Percentiles rank a stretch among this genome's conserved stretches.
Evolutionary conservation across 108 stramenopile species (phyloP).

Genomic region (Nitzschia putrida): DNA sequence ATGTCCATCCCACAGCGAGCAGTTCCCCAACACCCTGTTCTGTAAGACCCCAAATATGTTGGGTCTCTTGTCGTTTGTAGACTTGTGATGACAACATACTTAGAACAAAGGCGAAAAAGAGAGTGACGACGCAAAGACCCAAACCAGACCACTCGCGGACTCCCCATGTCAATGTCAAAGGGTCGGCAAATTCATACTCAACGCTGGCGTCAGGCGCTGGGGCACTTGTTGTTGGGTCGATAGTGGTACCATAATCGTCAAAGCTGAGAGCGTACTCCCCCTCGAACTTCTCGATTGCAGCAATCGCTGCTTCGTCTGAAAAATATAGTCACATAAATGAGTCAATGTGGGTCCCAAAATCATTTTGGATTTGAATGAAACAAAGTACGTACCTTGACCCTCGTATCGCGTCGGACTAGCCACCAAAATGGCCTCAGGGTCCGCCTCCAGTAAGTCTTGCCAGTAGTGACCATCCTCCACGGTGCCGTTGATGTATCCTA

Average conservation of each 20-base stretch:
- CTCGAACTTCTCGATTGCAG: not conserved
- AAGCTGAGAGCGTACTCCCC: not conserved
- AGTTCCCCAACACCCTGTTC: slow-evolving; percentile 29
- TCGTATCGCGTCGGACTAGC: not conserved
- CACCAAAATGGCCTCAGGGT: not conserved
- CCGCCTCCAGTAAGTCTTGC: not conserved
- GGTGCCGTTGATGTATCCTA: not conserved
- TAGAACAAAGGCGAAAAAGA: not conserved
- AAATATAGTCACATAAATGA: not conserved
- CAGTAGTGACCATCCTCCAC: slow-evolving; percentile 8
- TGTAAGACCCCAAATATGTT: slow-evolving; percentile 28
- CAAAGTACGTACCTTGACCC: slow-evolving; percentile 1
- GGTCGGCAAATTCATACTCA: not conserved
- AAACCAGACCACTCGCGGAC: slow-evolving; percentile 32
- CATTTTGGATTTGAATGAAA: no score
- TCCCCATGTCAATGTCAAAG: slow-evolving; percentile 8
- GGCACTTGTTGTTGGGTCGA: not conserved
- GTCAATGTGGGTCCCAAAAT: not conserved
- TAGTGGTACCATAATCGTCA: not conserved
- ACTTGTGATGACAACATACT: not conserved
- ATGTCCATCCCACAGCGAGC: slow-evolving; percentile 27
- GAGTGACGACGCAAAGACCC: slow-evolving; percentile 12
- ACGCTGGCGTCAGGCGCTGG: not conserved
- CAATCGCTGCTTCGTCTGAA: slow-evolving; percentile 12
- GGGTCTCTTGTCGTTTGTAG: not conserved